Percentiles rank a stretch among this genome's conserved stretches.
Conservation (phyloP, 176 grass and related monocot genomes). For the Typha latifolia region DNA sequence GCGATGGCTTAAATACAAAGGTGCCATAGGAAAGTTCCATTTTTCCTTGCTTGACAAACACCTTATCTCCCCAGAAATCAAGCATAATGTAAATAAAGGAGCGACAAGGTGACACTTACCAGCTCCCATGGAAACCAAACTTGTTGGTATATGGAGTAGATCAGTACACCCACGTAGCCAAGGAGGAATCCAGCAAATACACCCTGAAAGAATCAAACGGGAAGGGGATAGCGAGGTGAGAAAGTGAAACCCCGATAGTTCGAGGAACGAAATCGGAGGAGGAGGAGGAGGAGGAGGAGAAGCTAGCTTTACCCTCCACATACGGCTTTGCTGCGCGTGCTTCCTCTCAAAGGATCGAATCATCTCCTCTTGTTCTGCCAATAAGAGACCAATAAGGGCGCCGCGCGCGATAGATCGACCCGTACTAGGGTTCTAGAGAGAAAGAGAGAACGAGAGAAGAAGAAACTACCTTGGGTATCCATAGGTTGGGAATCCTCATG, state of each 20-base stretch:
- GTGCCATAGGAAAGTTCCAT: no score
- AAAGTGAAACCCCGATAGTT: background rate
- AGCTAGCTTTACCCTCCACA: slow-evolving; percentile 52
- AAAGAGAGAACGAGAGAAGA: background rate
- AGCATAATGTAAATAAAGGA: background rate
- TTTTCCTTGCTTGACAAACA: background rate
- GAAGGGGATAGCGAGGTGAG: background rate
- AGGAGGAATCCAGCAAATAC: slow-evolving; percentile 60
- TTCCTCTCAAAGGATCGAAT: slow-evolving; percentile 67
- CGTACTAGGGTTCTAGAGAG: background rate
- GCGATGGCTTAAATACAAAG: no score
- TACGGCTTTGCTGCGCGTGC: slow-evolving; percentile 47
- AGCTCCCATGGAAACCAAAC: slow-evolving; percentile 80
- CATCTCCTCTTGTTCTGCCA: slow-evolving; percentile 87
- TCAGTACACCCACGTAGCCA: slow-evolving; percentile 51
- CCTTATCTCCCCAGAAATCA: background rate
- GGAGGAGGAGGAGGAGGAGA: background rate
- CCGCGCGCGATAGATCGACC: background rate
- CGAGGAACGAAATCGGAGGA: slow-evolving; percentile 8
- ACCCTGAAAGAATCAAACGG: slow-evolving; percentile 36
- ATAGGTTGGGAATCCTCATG: slow-evolving; percentile 44
- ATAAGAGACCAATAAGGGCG: background rate
- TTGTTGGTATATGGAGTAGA: slow-evolving; percentile 73
- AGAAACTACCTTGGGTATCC: slow-evolving; percentile 56
- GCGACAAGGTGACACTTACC: slow-evolving; percentile 24